phyloP scores from a whole-genome alignment of 805 yeast species.

The Maudiozyma pseudohumilis region DNA sequence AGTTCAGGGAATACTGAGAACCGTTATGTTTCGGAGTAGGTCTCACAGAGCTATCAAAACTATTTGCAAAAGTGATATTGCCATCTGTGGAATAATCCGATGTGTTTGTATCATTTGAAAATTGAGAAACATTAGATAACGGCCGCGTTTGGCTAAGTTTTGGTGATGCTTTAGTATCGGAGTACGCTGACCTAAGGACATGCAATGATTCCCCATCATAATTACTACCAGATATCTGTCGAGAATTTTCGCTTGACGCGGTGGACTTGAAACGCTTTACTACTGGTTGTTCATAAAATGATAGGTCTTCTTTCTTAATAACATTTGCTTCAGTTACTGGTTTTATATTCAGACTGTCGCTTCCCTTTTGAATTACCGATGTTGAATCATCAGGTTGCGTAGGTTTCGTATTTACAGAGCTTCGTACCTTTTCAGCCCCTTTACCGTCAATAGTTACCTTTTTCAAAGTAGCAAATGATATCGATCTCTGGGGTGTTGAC shows the following conservation, averaged over 20 bases:
- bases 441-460: not conserved
- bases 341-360: too few relatives aligned
- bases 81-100: conserved; percentile 43
- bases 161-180: conserved; percentile 11
- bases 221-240: conserved; percentile 23
- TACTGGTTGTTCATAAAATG: conserved; percentile 8
- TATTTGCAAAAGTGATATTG: conserved; percentile 8
- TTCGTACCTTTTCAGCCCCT: too few relatives aligned
- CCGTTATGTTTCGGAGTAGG: conserved; percentile 4
- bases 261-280: conserved; percentile 21
- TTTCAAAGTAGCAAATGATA: not conserved
- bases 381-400: too few relatives aligned
- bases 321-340: too few relatives aligned
- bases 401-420: too few relatives aligned
- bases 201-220: conserved; percentile 18
- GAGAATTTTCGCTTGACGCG: conserved; percentile 21
- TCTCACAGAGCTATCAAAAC: conserved; percentile 2
- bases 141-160: conserved; percentile 32
- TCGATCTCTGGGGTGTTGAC: not conserved
- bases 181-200: conserved; percentile 5
- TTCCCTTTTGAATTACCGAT: too few relatives aligned
- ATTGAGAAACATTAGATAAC: conserved; percentile 41
- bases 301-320: too few relatives aligned
- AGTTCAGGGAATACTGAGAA: conserved; percentile 13
- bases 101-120: conserved; percentile 37